A percentile compares a stretch with the other conserved stretches of the same genome.
Conservation (phyloP, 495 filamentous ascomycete genomes). For the Penicillium roqueforti region DNA sequence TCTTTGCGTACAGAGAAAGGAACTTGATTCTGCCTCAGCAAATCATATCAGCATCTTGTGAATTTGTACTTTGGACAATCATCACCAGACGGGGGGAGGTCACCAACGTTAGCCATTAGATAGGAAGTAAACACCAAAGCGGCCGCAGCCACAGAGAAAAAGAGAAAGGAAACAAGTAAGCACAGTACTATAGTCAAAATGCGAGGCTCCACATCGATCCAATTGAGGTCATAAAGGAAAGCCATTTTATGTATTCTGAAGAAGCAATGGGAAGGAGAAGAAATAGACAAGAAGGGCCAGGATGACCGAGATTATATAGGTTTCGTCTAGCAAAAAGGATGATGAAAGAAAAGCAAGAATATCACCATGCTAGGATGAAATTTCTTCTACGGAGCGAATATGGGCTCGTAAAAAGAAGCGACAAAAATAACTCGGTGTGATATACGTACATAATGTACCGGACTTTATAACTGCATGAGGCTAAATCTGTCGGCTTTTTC, state of each 20-base stretch:
- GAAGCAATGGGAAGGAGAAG: neutral
- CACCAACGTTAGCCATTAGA: conserved; percentile 19
- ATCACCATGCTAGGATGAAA: neutral
- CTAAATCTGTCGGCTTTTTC: neutral
- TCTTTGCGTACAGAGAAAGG: conserved; percentile 10
- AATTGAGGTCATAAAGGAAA: neutral
- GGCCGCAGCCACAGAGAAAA: conserved; percentile 1
- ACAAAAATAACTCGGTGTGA: conserved; percentile 5
- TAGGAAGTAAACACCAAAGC: conserved; percentile 15
- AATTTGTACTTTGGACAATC: neutral
- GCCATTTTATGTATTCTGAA: neutral
- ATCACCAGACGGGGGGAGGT: neutral
- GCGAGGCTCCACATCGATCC: neutral
- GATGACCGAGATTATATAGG: neutral
- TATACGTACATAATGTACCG: neutral
- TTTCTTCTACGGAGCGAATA: neutral
- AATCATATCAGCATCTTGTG: neutral
- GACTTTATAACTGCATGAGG: conserved; percentile 9
- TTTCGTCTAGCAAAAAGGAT: neutral
- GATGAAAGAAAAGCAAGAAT: neutral
- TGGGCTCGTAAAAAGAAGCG: neutral
- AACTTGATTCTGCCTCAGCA: conserved; percentile 5
- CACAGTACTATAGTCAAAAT: neutral
- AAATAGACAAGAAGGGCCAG: neutral
- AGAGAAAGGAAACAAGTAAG: neutral